Conservation (phyloP, 164 flowering plant species). For the Berberis thunbergii region DNA sequence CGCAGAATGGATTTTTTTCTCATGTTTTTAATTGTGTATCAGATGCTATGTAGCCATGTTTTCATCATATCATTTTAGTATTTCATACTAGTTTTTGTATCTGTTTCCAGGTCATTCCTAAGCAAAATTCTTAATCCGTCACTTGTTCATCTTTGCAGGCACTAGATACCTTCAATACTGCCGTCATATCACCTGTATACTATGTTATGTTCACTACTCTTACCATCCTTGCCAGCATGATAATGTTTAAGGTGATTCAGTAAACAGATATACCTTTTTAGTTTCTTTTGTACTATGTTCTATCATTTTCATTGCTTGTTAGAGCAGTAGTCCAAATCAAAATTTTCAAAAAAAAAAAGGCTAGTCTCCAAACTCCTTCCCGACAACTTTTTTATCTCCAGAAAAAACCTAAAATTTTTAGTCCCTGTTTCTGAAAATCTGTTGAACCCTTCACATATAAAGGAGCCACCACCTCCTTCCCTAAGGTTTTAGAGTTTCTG, state of each 20-base stretch:
- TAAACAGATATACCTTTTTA: not conserved
- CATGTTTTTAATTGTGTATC: not conserved
- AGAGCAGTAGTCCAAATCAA: too few species aligned
- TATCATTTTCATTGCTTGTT: not conserved
- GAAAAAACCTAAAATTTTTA: too few species aligned
- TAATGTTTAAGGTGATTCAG: constrained; percentile 74
- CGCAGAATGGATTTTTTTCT: not conserved
- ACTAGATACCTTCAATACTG: constrained; percentile 65
- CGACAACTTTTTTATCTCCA: too few species aligned
- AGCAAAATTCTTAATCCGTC: not conserved
- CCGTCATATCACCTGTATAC: constrained; percentile 73
- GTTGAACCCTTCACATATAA: too few species aligned
- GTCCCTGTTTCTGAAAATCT: too few species aligned
- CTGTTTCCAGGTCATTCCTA: too few species aligned
- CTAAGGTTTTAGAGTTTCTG: too few species aligned
- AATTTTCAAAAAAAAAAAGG: too few species aligned
- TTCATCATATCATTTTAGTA: not conserved
- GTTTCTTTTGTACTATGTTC: not conserved
- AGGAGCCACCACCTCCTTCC: too few species aligned
- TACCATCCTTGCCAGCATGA: constrained; percentile 78
- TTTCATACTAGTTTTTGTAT: too few species aligned
- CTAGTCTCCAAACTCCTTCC: too few species aligned
- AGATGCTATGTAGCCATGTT: not conserved
- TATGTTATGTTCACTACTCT: constrained; percentile 74
- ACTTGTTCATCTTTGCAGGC: constrained; percentile 41